Percentiles rank a stretch among this genome's conserved stretches.
phyloP scores from a whole-genome alignment of 164 flowering plant species.

The Nymphaea colorata region DNA sequence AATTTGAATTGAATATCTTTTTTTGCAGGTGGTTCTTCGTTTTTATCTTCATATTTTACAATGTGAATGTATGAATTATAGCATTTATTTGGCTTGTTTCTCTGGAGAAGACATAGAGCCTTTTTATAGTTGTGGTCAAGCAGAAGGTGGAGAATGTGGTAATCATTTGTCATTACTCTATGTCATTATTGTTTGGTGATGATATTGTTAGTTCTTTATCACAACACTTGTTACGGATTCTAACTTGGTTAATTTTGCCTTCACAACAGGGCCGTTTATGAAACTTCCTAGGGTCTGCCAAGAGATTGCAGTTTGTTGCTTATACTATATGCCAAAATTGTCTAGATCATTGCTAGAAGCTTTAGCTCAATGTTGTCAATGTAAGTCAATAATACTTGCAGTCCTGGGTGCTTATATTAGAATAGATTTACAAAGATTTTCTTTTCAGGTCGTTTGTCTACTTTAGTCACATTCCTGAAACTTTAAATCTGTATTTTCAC shows the following conservation, averaged over 20 bases:
- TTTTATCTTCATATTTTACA: constrained; percentile 66
- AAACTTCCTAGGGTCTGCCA: constrained; percentile 61
- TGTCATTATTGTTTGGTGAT: not conserved
- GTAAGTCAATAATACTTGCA: constrained; percentile 40
- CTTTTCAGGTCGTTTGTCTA: too few species aligned
- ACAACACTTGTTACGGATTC: not conserved
- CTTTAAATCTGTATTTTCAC: too few species aligned
- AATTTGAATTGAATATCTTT: not conserved
- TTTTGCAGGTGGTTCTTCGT: constrained; percentile 49
- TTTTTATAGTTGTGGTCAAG: not conserved
- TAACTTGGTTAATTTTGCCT: constrained; percentile 3
- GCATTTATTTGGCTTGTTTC: constrained; percentile 31
- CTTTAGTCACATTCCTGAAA: too few species aligned
- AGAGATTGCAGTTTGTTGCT: constrained; percentile 63
- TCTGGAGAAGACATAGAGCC: not conserved
- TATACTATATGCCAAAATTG: constrained; percentile 59
- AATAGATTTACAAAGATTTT: too few species aligned
- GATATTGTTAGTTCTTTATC: not conserved
- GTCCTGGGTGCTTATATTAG: not conserved
- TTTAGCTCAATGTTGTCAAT: constrained; percentile 53
- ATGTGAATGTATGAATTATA: constrained; percentile 27
- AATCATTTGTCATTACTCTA: not conserved
- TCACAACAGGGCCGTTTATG: constrained; percentile 70
- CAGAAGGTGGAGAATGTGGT: not conserved
- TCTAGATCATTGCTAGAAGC: constrained; percentile 43